These are phyloP conservation scores for Paraconiothyrium sp. DNA, from an alignment of 2,329 filamentous ascomycete species.

Conservation along the genomic window DNA sequence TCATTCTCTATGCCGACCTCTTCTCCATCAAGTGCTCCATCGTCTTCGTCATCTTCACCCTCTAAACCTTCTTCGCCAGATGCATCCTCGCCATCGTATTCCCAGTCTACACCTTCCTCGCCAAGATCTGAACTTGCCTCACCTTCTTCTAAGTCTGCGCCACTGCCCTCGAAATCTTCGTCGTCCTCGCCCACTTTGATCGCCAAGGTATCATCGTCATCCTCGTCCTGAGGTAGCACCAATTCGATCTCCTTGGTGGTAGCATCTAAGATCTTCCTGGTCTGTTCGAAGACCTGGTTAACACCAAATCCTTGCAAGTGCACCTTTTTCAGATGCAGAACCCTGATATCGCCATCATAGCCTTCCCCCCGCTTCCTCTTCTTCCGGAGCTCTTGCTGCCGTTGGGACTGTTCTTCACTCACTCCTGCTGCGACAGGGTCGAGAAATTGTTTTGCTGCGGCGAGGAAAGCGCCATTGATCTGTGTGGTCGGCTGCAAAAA, in stretches of 20 bases:
- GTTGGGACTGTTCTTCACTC: constrained; percentile 74
- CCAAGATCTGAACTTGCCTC: constrained; percentile 40
- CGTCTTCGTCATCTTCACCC: constrained; percentile 32
- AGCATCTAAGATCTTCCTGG: constrained; percentile 80
- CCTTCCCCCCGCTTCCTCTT: constrained; percentile 77
- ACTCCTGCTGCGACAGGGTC: constrained; percentile 80
- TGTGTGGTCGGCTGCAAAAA: constrained; percentile 79
- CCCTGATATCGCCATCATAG: constrained; percentile 55
- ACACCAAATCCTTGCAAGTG: constrained; percentile 88
- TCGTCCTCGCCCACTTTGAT: constrained; percentile 33
- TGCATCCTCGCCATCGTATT: constrained; percentile 33
- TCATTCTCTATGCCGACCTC: constrained; percentile 45
- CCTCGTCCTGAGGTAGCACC: constrained; percentile 51
- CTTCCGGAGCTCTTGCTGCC: constrained; percentile 72
- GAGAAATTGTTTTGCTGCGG: constrained; percentile 80
- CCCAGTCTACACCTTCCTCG: constrained; percentile 47
- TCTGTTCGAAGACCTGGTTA: constrained; percentile 94
- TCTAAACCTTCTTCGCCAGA: constrained; percentile 42
- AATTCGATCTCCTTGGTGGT: constrained; percentile 64
- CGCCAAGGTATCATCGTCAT: constrained; percentile 29
- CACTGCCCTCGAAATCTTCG: constrained; percentile 47
- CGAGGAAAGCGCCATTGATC: constrained; percentile 74
- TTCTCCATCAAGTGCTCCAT: constrained; percentile 39
- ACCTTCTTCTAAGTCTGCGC: constrained; percentile 41
- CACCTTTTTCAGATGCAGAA: constrained; percentile 81